Evolutionary conservation across 2,329 filamentous ascomycete genomes (phyloP), one percentile per base, ranked within the genome.

Genomic region (Rhinocladiella mackenziei): DNA sequence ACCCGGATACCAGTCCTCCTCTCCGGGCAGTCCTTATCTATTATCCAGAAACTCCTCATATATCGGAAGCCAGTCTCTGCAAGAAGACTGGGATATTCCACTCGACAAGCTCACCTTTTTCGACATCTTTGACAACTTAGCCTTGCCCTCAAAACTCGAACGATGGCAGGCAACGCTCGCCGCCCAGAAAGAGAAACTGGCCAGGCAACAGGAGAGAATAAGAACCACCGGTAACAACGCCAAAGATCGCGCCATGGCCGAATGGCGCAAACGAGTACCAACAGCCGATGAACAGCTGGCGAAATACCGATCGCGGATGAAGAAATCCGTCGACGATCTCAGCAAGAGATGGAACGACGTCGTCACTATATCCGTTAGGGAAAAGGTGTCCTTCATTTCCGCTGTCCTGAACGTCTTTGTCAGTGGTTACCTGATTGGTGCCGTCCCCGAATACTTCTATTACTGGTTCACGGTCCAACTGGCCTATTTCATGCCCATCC

Each of bases 361-460:
- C 13, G 88, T 88, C 59, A 83, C 81, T 6, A 89, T 98, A 57
- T 96, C 89, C 1, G 67, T 86, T 37, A 82, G 89, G 46, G 92
- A 98, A 70, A 98, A 98, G 74, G 73, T 94, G 36, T 89, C 91
- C 4, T 98, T 98, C 66, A 96, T 98, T 51, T 91, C 82, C 49
- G 92, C 89, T 58, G 89, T 96, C 56, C 80, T 96, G 70, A 98
- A 98, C 68, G 92, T 98, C 64, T 94, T 98, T 67, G 81, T 97
- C 62, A 94, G 88, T 55, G 92, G 91, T 45, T 97, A 95, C 64
- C 72, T 98, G 34, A 85, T 98, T 40, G 92, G 92, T 49, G 88
- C 81, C 20, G 83, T 76, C 57, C 89, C 92, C 1, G 75, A 94
- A 57, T 84, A 81, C 64, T 95, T 97, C 65, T 91, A 94, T 57